Base-by-base conservation (phyloP, 129 eudicot species). In the Flaveria trinervia region DNA sequence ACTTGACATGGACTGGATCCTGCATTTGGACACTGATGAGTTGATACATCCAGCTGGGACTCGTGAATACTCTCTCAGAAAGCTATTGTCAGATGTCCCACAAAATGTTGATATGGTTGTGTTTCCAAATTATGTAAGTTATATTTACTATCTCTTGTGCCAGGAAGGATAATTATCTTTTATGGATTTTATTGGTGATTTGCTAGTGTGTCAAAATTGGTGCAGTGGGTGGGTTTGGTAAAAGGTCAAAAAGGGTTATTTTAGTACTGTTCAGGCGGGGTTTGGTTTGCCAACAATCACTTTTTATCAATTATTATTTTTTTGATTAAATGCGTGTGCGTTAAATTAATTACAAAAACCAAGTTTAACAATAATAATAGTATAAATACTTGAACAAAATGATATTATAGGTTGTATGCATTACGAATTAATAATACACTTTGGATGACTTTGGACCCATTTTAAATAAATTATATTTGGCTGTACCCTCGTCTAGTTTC, bases 1-100 rank as follows among this genome's bases (percentile, higher is more conserved):
- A 81, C 82, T 84, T 69, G 78, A 87, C 67, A 80, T 86, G 88
- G 88, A 89, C 36, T 89, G 93, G 93, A 89, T 89, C 60, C 84
- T 89, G 75, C 93, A 89, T 80, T 81, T 89, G 10, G 93, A 89
- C 80, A 89, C 93, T 65, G 93, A 89, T 79, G 93, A 89, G 82
- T 79, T 89, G 78, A 46, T 89, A 68, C 87, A 89, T 86, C 93
- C 93, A 69, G 90, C 87, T 60, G 93, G 88, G 54, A 76, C 86
- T 50, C 85, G 81, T 61, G 90, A 84, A 80, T 89, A 89, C 71
- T 89, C 93, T 61, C 61, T 86, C 59, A 82, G 87, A 50, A 76
- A 89, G 83, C 83, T 89, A 44, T 69, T 89, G 18, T 66, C 85
- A 22, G 83, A 84, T 48, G 79, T 89, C 71, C 87, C 93, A 49